A percentile compares a stretch with the other conserved stretches of the same genome.
phyloP scores from a whole-genome alignment of 2,329 filamentous ascomycete genomes.

The Chrysosporium queenslandicum region DNA sequence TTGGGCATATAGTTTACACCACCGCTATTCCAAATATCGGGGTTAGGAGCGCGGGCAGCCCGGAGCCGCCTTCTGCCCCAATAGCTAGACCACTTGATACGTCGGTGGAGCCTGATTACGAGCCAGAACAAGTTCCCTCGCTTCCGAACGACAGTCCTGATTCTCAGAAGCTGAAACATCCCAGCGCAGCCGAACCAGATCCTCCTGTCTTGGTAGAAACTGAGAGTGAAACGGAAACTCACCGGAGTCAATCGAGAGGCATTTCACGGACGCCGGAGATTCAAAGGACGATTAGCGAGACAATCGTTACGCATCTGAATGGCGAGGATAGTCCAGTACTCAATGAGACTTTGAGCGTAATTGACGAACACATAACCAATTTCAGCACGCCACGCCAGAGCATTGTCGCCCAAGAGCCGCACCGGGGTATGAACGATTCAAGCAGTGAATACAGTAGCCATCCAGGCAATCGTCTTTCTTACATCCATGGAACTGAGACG shows the following conservation, averaged over 20 bases:
- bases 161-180: constrained; percentile 34
- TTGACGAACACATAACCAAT: constrained; percentile 93
- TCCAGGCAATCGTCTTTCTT: constrained; percentile 66
- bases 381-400: constrained; percentile 55
- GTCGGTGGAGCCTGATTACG: background rate
- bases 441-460: constrained; percentile 84
- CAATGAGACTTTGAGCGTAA: constrained; percentile 89
- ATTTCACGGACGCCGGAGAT: constrained; percentile 29
- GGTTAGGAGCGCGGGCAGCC: constrained; percentile 12
- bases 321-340: constrained; percentile 65
- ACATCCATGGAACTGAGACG: constrained; percentile 78
- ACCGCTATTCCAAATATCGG: constrained; percentile 19
- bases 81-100: background rate
- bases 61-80: constrained; percentile 7
- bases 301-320: constrained; percentile 42
- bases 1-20: constrained; percentile 23
- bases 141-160: constrained; percentile 30
- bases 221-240: constrained; percentile 14
- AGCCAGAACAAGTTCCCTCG: constrained; percentile 20
- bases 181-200: constrained; percentile 27
- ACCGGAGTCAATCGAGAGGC: constrained; percentile 12
- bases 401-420: constrained; percentile 41
- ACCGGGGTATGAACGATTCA: constrained; percentile 58
- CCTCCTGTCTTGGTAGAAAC: constrained; percentile 18
- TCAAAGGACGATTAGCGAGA: constrained; percentile 38